A percentile compares a stretch with the other conserved stretches of the same genome.
Conservation (phyloP, 331 rosid genomes). For the Phaseolus coccineus region DNA sequence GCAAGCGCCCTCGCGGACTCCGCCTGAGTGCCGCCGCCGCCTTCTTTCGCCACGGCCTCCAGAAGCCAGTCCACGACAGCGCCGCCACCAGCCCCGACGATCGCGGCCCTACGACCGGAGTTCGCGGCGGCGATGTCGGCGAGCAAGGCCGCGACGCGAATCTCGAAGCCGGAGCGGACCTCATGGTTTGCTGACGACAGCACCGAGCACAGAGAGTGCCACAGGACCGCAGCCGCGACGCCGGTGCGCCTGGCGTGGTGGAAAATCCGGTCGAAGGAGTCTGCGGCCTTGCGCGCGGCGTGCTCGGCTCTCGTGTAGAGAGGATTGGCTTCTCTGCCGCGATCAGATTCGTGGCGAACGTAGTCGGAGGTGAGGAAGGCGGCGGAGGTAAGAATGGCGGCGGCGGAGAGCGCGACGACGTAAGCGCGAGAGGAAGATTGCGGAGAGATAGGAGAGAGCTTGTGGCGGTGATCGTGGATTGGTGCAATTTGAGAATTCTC, state of each 20-base stretch:
- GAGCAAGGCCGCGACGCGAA: conserved; percentile 88
- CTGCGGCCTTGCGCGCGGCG: conserved; percentile 56
- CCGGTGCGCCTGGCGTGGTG: conserved; percentile 78
- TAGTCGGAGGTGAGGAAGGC: conserved; percentile 42
- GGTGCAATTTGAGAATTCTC: conserved; percentile 55
- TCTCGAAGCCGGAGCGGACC: conserved; percentile 92
- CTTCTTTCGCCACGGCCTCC: conserved; percentile 77
- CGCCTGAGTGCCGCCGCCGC: conserved; percentile 79
- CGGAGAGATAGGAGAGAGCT: conserved; percentile 42
- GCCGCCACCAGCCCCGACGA: conserved; percentile 92
- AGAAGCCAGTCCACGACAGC: conserved; percentile 96
- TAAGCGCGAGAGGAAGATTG: conserved; percentile 50
- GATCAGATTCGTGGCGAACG: conserved; percentile 32
- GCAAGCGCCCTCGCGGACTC: conserved; percentile 97
- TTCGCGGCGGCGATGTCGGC: conserved; percentile 91
- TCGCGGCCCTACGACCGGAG: conserved; percentile 80
- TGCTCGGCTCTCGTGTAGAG: conserved; percentile 55
- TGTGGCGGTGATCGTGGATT: conserved; percentile 31
- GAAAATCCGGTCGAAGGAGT: conserved; percentile 60
- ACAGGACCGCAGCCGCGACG: conserved; percentile 78
- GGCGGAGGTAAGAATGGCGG: conserved; percentile 45
- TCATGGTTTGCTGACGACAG: conserved; percentile 92
- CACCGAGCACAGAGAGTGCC: conserved; percentile 88
- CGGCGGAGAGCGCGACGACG: conserved; percentile 63
- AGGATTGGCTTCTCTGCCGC: conserved; percentile 45